Base-by-base conservation (phyloP, 1,139 yeast species). In the Protomyces gravidus region DNA sequence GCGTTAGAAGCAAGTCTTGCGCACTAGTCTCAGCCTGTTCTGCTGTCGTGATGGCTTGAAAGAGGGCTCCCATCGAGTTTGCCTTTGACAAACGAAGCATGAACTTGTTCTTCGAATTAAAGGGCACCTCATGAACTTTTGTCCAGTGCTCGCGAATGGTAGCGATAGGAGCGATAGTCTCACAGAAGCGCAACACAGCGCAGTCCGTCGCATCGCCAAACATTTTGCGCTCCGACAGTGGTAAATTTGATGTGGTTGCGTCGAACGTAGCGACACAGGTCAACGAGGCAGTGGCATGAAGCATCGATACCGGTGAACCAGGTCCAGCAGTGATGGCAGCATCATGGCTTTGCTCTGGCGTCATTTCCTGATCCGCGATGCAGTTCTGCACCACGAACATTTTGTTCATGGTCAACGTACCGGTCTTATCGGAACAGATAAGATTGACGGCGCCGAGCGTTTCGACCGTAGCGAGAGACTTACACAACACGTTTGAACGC, bases 391-490 rank as follows among this genome's bases (percentile, higher is more conserved):
- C 76, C 68, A 82, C 85, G 78, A 82, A 82, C 57, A 62, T 51
- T 26, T 51, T 50, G 72, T 94, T 94, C 72, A 89, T 95, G 1
- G 98, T 94, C 62, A 94, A 78, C 6, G 99, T 94, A 64, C 98
- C 98, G 1, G 98, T 92, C 72, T 92, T 94, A 74, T 94, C 99
- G 0, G 97, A 88, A 72, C 98, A 94, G 57, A 94, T 79, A 5
- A 96, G 90, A 15, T 97, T 92, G 2, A 97, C 98, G 47, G 96
- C 90, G 51, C 98, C 98, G 97, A 94, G 92, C 17, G 96, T 92
- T 73, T 94, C 98, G 78, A 98, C 92, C 47, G 95, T 85, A 68
- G 85, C 85, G 65, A 94, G 78, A 11, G 89, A 96, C 68, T 98
- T 81, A 17, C 92, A 98, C 68, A 92, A 77, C 70, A 90, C 92